phyloP scores from a whole-genome alignment of 2,329 filamentous ascomycete species.

The Drechslera avenae region DNA sequence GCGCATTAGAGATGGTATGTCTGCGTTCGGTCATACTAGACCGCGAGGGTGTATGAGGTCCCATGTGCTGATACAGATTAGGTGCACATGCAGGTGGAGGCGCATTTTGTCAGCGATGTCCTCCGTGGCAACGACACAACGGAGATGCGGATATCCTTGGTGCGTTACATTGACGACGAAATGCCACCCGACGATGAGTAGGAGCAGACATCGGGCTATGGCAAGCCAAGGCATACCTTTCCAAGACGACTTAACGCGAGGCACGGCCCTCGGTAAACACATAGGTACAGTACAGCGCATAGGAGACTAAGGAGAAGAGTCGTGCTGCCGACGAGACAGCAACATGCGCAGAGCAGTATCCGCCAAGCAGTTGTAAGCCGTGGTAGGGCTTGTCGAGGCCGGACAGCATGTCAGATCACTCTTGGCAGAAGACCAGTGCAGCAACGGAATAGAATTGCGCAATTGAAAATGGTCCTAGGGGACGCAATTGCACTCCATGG shows the following conservation, averaged over 20 bases:
- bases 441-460: constrained; percentile 9
- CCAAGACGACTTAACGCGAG: not conserved
- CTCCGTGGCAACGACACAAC: constrained; percentile 93
- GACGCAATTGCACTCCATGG: constrained; percentile 14
- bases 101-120: constrained; percentile 93
- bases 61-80: constrained; percentile 36
- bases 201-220: constrained; percentile 24
- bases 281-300: not conserved
- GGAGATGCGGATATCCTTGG: constrained; percentile 90
- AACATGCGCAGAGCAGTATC: not conserved
- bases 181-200: constrained; percentile 95
- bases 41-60: not conserved
- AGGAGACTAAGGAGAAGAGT: not conserved
- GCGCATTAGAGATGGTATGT: constrained; percentile 89
- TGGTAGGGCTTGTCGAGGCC: not conserved
- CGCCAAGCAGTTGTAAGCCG: constrained; percentile 3
- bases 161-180: constrained; percentile 96
- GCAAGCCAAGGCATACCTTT: not conserved
- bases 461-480: constrained; percentile 5
- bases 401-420: not conserved
- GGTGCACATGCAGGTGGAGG: constrained; percentile 97
- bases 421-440: not conserved
- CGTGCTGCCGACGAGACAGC: not conserved
- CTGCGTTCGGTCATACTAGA: not conserved
- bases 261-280: not conserved